These are phyloP conservation scores for Nakazawaea ernobii DNA, from an alignment of 805 yeast species.

Conservation along the genomic window DNA sequence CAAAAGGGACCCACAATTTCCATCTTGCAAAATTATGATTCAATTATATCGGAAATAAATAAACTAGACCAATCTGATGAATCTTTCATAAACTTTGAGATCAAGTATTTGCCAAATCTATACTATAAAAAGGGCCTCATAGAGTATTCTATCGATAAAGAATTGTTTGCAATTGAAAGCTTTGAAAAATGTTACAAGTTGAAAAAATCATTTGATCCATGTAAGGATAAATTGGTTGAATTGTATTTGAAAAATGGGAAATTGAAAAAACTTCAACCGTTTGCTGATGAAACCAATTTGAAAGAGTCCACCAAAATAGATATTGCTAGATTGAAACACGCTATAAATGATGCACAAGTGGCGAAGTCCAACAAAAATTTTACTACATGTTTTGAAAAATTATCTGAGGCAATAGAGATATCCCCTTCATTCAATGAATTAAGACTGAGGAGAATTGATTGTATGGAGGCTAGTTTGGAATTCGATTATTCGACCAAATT, in stretches of 20 bases:
- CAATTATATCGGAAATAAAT: conserved; percentile 15
- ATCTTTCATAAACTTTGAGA: conserved; percentile 1
- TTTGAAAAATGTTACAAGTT: conserved; percentile 41
- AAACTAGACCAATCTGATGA: conserved; percentile 6
- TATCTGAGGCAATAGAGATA: conserved; percentile 29
- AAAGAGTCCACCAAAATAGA: conserved; percentile 11
- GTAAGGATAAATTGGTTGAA: conserved; percentile 43
- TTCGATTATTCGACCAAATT: conserved; percentile 17
- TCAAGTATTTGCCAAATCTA: conserved; percentile 32
- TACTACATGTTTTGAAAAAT: conserved; percentile 22
- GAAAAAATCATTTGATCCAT: conserved; percentile 34
- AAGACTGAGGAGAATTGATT: conserved; percentile 26
- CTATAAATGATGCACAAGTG: background rate
- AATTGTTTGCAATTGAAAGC: conserved; percentile 44
- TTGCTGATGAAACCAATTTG: conserved; percentile 10
- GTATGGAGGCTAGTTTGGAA: conserved; percentile 15
- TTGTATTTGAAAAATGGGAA: conserved; percentile 49
- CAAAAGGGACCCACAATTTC: conserved; percentile 22
- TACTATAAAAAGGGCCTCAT: conserved; percentile 58
- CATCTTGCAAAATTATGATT: conserved; percentile 25
- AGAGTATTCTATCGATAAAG: conserved; percentile 52
- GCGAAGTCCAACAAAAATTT: conserved; percentile 15
- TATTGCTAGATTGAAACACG: conserved; percentile 15
- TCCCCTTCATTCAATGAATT: conserved; percentile 39
- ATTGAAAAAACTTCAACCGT: conserved; percentile 27